Evolutionary conservation across 176 grass and related monocot species (phyloP), one percentile per base, ranked within the genome.

Genomic region (Hsuehochloa calcarea): DNA sequence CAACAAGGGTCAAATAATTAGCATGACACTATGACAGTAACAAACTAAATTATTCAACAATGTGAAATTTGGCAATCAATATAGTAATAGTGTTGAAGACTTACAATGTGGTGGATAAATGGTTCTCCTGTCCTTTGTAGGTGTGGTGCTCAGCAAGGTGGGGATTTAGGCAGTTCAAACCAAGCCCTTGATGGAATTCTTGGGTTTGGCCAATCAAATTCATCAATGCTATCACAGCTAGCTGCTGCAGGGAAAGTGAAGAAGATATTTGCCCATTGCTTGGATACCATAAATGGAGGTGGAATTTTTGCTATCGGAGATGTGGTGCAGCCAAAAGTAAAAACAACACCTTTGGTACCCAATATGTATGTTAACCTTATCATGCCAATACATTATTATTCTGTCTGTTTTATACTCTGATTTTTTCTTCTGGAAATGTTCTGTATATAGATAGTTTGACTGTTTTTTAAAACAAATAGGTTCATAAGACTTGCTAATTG

Each of bases 181-280:
- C 85, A 93, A 90, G 96, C 96, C 29, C 91, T 99, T 79, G 96
- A 99, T 66, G 96, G 96, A 71, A 99, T 99, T 92, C 55, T 99
- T 45, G 96, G 96, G 91, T 99, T 99, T 77, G 96, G 96, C n/a
- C 88, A 99, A 78, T 87, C 93, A 84, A 96, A 99, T 86, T 89
- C 96, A 39, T 99, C 96, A 74, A 88, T 94, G 82, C 65, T 99
- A 38, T 94, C 96, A 51, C 96, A 99, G 44, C 71, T 99, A 66
- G 90, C 96, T 88, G 73, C 86, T 66, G 55, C 93, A 29, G 90
- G 91, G 79, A 89, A 99, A 92, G 90, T 96, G 75, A 99, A 80
- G 85, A 99, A 99, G 90, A 82, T 96, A 80, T 99, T 96, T 90
- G 55, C 96, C 55, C 96, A 99, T 81, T 99, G 96, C 75, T 89